Conservation (phyloP, 225 moss, liverwort and hornwort species). For the Marchantia paleacea region DNA sequence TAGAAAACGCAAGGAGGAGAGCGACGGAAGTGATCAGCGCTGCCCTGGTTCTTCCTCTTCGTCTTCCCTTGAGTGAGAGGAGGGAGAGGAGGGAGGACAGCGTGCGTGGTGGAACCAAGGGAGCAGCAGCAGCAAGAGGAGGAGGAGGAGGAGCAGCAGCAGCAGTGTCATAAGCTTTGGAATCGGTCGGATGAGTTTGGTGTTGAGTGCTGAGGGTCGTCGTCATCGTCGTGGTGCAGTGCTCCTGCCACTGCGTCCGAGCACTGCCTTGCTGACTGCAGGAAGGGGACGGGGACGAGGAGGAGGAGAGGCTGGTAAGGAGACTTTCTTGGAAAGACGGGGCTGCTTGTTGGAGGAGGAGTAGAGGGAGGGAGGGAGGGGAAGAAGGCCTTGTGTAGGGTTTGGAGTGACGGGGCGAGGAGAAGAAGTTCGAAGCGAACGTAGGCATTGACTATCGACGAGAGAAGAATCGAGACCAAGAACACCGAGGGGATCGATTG, state of each 20-base stretch:
- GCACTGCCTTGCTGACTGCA: too few relatives aligned
- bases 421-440: background rate
- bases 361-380: background rate
- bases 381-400: background rate
- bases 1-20: too few relatives aligned
- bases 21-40: background rate
- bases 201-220: background rate
- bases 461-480: background rate
- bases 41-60: background rate
- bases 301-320: background rate
- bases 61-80: too few relatives aligned
- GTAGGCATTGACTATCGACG: constrained; percentile 2
- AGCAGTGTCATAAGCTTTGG: background rate
- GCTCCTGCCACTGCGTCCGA: background rate
- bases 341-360: too few relatives aligned
- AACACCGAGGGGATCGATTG: background rate
- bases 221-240: background rate
- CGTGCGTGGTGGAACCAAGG: background rate
- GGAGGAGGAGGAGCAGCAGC: background rate
- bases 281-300: background rate
- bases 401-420: background rate
- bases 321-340: too few relatives aligned
- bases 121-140: background rate
- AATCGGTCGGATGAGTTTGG: constrained; percentile 9
- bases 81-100: background rate